Evolutionary conservation across 139 green algal genomes (phyloP), one percentile per base, ranked within the genome.

Genomic region (Microglena sp.): DNA sequence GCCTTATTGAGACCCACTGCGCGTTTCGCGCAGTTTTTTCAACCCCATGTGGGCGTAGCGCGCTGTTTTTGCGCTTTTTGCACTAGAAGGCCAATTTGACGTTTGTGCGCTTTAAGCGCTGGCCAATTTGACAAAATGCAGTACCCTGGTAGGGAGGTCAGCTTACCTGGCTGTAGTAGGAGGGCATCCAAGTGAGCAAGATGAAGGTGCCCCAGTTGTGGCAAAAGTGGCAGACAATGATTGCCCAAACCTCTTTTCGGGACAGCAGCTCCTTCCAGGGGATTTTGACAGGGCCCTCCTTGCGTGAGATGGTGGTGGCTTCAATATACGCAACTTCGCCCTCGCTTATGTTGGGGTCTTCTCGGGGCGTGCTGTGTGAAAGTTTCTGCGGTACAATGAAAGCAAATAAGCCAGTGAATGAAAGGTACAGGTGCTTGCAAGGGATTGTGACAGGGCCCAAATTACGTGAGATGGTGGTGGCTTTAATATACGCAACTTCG

Each of bases 171-270:
- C 88, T 93, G 84, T 97, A 99, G 77, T 98, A 99, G 15, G 86
- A 90, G 29, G 94, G 94, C 94, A 98, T 98, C 92, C 92, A 99
- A 0, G 91, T 98, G 1, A 99, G 86, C 62, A 97, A 78, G 74
- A 98, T 99, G 82, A 99, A 99, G 33, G 87, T 94, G 58, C 94
- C 93, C 88, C 89, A 99, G 79, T 99, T 97, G 80, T 99, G 91
- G 78, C 91, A 97, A 72, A 99, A 99, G 76, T 99, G 91, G 61
- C 64, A 89, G 1, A 94, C 26, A 67, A 99, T 97, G 70, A 97
- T 91, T 27, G 93, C 91, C 93, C 93, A 99, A 33, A 96, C 89
- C 36, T 90, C 74, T 63, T 90, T 93, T 0, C 77, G 67, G 31
- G 73, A 86, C 1, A 98, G 77, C 44, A 98, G 82, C 60, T 76